Base-by-base conservation (phyloP, 202 grass and related monocot genomes). In the Zoysia matrella region DNA sequence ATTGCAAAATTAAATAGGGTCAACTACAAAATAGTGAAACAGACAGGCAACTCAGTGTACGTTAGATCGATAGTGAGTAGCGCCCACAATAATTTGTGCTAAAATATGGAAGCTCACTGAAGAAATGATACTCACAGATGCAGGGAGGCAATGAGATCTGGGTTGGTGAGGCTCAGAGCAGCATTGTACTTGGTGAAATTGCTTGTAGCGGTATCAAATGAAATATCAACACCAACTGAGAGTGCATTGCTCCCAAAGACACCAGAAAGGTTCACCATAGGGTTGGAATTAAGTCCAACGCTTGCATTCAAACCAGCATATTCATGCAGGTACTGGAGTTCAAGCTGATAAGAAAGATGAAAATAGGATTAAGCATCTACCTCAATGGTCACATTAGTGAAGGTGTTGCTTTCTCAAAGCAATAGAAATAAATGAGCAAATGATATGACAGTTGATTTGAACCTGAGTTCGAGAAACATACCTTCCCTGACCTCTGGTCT, bases 181-280 rank as follows among this genome's bases (percentile, higher is more conserved):
- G 78, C 88, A 82, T 93, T 97, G 67, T 92, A 93, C 84, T 97
- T 97, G 18, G 88, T 97, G 56, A 97, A 97, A 90, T 93, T 91
- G 47, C 94, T 87, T 47, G 78, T 91, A 1, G 89, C 86, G 1
- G 87, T 91, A 68, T 95, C 95, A 77, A 93, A 98, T 85, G 92
- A 86, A 73, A 91, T 85, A 74, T 98, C 95, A 83, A 88, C 88
- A 50, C 90, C 95, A 78, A 93, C 85, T 65, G 89, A 93, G 51
- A 98, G 63, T 65, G 72, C 81, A 80, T 86, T 88, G 70, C 82
- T 88, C 52, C 92, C 95, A 71, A 98, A 89, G 47, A 95, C 92
- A 79, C 82, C 80, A 86, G 95, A 93, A 68, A 98, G 64, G 60
- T 90, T 92, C 84, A 98, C 82, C 53, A 87, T 85, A 72, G 95